A percentile compares a stretch with the other conserved stretches of the same genome.
Evolutionary conservation across 1,139 yeast species (phyloP).

Genomic region (Meyerozyma guilliermondii): DNA sequence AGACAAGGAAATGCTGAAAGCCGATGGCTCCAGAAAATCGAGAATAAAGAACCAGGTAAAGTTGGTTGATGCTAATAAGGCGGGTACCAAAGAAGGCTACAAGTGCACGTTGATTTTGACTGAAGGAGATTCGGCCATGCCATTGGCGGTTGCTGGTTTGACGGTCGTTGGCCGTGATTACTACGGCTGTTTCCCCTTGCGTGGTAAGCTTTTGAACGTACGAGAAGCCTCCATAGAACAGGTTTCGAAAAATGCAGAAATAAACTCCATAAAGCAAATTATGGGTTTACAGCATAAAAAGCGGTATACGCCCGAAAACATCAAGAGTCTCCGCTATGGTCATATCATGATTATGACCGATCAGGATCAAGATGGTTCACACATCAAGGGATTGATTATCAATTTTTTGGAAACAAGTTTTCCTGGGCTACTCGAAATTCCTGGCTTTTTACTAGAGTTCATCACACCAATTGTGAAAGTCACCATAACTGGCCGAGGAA

Average conservation of each 20-base stretch:
- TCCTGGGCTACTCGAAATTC: conserved; percentile 87
- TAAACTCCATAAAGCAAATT: conserved; percentile 91
- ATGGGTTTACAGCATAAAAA: conserved; percentile 95
- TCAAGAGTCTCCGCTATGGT: conserved; percentile 82
- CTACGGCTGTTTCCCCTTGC: conserved; percentile 92
- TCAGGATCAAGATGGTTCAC: conserved; percentile 99
- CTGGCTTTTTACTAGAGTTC: conserved; percentile 89
- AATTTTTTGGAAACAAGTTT: conserved; percentile 91
- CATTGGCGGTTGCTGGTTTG: conserved; percentile 89
- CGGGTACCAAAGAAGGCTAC: conserved; percentile 90
- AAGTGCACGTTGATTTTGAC: conserved; percentile 91
- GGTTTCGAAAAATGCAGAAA: conserved; percentile 86
- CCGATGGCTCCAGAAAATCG: conserved; percentile 83
- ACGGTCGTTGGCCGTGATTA: conserved; percentile 94
- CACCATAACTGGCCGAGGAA: conserved; percentile 62
- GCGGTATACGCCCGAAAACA: conserved; percentile 56
- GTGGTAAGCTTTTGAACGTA: conserved; percentile 93
- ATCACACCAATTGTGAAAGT: conserved; percentile 97
- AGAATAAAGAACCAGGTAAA: conserved; percentile 89
- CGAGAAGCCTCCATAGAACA: conserved; percentile 96
- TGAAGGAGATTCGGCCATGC: conserved; percentile 96
- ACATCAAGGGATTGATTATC: conserved; percentile 92
- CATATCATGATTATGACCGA: conserved; percentile 99
- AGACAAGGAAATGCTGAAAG: conserved; percentile 79
- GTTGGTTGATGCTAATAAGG: conserved; percentile 93